These are phyloP conservation scores for Ascochyta viciae-villosae DNA, from an alignment of 2,329 filamentous ascomycete genomes.

Conservation along the genomic window DNA sequence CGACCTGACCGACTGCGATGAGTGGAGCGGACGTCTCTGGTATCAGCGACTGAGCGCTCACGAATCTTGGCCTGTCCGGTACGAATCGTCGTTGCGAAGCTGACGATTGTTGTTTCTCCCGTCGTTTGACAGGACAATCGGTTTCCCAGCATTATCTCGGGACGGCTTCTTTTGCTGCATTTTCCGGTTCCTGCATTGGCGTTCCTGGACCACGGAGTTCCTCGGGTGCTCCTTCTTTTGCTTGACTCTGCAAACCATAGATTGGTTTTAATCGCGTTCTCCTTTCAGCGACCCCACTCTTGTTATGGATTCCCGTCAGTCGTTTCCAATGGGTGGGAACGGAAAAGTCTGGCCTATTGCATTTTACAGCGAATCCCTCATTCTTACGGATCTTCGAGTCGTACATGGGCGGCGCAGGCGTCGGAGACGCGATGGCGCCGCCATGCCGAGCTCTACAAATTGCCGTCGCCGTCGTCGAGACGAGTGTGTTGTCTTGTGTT, in stretches of 20 bases:
- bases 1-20: slow-evolving; percentile 40
- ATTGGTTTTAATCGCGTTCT: slow-evolving; percentile 42
- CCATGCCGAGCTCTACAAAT: slow-evolving; percentile 20
- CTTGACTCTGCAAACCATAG: slow-evolving; percentile 33
- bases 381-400: slow-evolving; percentile 31
- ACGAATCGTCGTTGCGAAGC: slow-evolving; percentile 38
- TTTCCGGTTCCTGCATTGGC: slow-evolving; percentile 40
- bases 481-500: neutral
- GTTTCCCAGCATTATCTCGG: slow-evolving; percentile 38
- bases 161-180: slow-evolving; percentile 43
- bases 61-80: slow-evolving; percentile 40
- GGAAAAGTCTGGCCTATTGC: slow-evolving; percentile 43
- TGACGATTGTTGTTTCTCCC: slow-evolving; percentile 28
- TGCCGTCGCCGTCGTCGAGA: slow-evolving; percentile 6
- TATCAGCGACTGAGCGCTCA: slow-evolving; percentile 42
- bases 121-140: slow-evolving; percentile 20
- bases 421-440: slow-evolving; percentile 30
- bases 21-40: slow-evolving; percentile 46
- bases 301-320: slow-evolving; percentile 32
- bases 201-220: slow-evolving; percentile 35
- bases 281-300: slow-evolving; percentile 39
- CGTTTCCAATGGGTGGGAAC: slow-evolving; percentile 30
- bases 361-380: slow-evolving; percentile 41
- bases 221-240: slow-evolving; percentile 24
- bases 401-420: slow-evolving; percentile 30